Percentiles rank a stretch among this genome's conserved stretches.
These are phyloP conservation scores for Aspergillus versicolor DNA, from an alignment of 2,329 filamentous ascomycete species.

Conservation along the genomic window DNA sequence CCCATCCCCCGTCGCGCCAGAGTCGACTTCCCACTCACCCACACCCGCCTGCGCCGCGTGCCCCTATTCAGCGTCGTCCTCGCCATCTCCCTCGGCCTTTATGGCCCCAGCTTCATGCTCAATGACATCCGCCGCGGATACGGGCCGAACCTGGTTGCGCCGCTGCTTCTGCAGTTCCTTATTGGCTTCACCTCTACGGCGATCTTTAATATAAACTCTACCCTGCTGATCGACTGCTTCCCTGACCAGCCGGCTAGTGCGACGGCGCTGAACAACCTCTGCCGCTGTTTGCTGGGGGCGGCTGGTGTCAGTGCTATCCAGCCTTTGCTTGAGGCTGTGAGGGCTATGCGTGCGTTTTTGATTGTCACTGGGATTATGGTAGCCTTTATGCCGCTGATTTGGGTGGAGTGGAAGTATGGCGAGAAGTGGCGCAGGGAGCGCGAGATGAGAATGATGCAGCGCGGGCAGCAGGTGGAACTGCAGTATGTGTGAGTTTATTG, in stretches of 20 bases:
- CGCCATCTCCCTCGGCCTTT: conserved; percentile 23
- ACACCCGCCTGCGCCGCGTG: conserved; percentile 8
- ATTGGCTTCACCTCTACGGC: conserved; percentile 36
- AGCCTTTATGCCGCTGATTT: not conserved
- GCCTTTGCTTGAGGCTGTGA: conserved; percentile 33
- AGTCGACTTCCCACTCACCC: conserved; percentile 2
- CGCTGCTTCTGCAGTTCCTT: conserved; percentile 41
- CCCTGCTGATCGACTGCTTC: conserved; percentile 39
- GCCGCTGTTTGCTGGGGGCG: conserved; percentile 38
- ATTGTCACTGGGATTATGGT: not conserved
- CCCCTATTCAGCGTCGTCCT: conserved; percentile 9
- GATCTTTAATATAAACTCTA: conserved; percentile 36
- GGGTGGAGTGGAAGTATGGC: conserved; percentile 4
- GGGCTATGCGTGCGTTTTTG: conserved; percentile 19
- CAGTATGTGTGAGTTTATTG: too few species aligned
- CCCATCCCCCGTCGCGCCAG: not conserved
- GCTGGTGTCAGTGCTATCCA: conserved; percentile 33
- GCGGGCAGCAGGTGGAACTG: too few species aligned
- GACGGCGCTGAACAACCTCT: conserved; percentile 38
- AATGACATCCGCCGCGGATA: conserved; percentile 8
- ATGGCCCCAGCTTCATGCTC: conserved; percentile 34
- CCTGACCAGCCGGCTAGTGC: conserved; percentile 35
- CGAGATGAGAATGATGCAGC: not conserved
- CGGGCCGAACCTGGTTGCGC: conserved; percentile 31
- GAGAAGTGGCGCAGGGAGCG: not conserved